Conservation (phyloP, 1,139 yeast species). For the Hemisphaericaspora subhashii region DNA sequence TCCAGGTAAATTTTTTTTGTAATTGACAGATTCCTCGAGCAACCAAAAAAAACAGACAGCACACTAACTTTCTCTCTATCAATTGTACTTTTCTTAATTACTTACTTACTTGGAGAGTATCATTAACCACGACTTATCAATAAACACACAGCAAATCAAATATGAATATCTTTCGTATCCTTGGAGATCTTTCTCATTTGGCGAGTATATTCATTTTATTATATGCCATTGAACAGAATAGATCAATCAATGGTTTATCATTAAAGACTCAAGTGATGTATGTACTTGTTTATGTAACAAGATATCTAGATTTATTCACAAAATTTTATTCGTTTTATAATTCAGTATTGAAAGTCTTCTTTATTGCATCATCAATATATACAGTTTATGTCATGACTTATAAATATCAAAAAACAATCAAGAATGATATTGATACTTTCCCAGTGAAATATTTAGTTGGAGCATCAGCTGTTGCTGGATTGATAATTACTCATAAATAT, state of each 20-base stretch:
- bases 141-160: background rate
- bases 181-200: conserved; percentile 81
- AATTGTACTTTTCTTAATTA: too few species aligned
- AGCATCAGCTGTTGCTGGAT: conserved; percentile 59
- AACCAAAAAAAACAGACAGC: too few species aligned
- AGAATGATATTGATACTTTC: conserved; percentile 64
- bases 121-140: too few species aligned
- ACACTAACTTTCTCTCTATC: too few species aligned
- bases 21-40: conserved; percentile 2
- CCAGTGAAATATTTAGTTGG: conserved; percentile 69
- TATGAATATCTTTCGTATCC: conserved; percentile 55
- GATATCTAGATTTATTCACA: conserved; percentile 73
- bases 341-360: conserved; percentile 76
- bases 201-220: conserved; percentile 76
- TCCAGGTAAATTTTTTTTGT: background rate
- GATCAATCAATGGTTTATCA: conserved; percentile 81
- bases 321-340: conserved; percentile 70
- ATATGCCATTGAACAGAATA: conserved; percentile 63
- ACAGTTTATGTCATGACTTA: conserved; percentile 70
- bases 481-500: conserved; percentile 69
- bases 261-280: conserved; percentile 85
- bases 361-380: conserved; percentile 72
- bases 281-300: conserved; percentile 70
- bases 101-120: too few species aligned
- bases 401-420: conserved; percentile 59